Evolutionary conservation across 2,329 filamentous ascomycete species (phyloP).

Genomic region (Sarocladiaceae sp.): DNA sequence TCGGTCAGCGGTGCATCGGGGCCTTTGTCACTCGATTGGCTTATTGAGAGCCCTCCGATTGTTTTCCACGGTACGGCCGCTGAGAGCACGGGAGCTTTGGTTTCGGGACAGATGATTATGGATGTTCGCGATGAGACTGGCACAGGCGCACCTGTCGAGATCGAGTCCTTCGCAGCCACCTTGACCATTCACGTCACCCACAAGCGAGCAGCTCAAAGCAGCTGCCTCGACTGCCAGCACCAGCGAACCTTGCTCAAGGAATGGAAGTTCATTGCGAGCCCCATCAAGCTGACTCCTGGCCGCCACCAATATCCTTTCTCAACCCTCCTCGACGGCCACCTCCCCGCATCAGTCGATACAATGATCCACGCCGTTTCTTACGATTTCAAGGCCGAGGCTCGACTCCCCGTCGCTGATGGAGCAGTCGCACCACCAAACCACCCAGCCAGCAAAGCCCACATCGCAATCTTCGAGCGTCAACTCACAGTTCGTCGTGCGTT

Average conservation of each 20-base stretch:
- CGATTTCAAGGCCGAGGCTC: conserved; percentile 64
- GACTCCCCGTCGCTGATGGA: conserved; percentile 40
- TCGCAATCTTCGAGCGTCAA: conserved; percentile 60
- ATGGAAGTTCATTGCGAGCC: conserved; percentile 70
- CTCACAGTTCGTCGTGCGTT: conserved; percentile 78
- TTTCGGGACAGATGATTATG: conserved; percentile 79
- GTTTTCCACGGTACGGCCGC: conserved; percentile 75
- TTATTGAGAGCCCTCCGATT: conserved; percentile 81
- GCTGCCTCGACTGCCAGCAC: conserved; percentile 73
- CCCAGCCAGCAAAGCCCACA: conserved; percentile 12
- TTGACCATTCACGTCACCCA: conserved; percentile 68
- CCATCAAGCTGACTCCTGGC: conserved; percentile 47
- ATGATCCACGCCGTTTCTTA: conserved; percentile 72
- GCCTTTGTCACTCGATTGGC: conserved; percentile 45
- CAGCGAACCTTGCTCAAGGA: conserved; percentile 70
- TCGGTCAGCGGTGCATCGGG: conserved; percentile 15
- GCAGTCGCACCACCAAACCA: conserved; percentile 19
- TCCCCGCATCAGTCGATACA: conserved; percentile 80
- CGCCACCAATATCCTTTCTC: conserved; percentile 84
- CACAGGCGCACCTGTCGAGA: conserved; percentile 38
- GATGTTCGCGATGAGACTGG: conserved; percentile 59
- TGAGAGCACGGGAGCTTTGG: conserved; percentile 75
- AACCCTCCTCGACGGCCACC: conserved; percentile 75
- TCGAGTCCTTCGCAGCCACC: conserved; percentile 69
- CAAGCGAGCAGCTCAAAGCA: conserved; percentile 75